A percentile compares a stretch with the other conserved stretches of the same genome.
Conservation (phyloP, 2,329 filamentous ascomycete species). For the Metarhizium rileyi region DNA sequence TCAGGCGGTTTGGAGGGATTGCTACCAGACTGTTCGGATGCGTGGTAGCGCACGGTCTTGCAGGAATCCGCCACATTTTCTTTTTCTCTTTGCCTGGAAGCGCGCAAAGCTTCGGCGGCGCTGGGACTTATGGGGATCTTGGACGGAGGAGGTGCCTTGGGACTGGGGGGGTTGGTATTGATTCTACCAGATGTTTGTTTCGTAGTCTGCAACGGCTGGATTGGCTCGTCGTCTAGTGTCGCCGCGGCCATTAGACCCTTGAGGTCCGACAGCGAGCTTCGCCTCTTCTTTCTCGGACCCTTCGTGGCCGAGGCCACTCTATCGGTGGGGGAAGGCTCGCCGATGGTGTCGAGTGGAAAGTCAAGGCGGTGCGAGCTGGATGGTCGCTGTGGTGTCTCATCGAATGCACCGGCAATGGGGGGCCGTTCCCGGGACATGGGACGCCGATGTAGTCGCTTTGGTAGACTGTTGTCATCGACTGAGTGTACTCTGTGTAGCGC, state of each 20-base stretch:
- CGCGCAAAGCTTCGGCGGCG: conserved; percentile 26
- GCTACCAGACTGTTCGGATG: neutral
- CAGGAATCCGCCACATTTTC: conserved; percentile 25
- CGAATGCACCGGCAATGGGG: conserved; percentile 52
- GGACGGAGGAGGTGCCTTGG: conserved; percentile 34
- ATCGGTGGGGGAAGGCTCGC: conserved; percentile 41
- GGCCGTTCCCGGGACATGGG: conserved; percentile 51
- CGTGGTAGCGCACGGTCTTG: neutral
- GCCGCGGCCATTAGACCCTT: conserved; percentile 57
- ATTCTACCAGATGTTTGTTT: conserved; percentile 46
- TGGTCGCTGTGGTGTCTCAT: conserved; percentile 44
- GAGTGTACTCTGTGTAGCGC: conserved; percentile 64
- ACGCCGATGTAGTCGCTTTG: conserved; percentile 28
- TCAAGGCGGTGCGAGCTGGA: conserved; percentile 47
- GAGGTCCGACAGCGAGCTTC: conserved; percentile 86
- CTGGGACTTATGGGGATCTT: conserved; percentile 43
- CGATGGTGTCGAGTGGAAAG: conserved; percentile 48
- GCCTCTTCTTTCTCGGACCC: conserved; percentile 62
- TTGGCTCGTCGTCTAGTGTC: conserved; percentile 30
- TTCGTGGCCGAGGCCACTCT: conserved; percentile 22
- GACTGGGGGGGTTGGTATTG: conserved; percentile 34
- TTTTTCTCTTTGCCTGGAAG: conserved; percentile 36
- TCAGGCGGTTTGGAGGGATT: conserved; percentile 10
- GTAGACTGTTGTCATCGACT: conserved; percentile 55
- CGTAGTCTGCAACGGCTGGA: conserved; percentile 42